phyloP scores from a whole-genome alignment of 257 asterid species.

The Solanum tarijense region DNA sequence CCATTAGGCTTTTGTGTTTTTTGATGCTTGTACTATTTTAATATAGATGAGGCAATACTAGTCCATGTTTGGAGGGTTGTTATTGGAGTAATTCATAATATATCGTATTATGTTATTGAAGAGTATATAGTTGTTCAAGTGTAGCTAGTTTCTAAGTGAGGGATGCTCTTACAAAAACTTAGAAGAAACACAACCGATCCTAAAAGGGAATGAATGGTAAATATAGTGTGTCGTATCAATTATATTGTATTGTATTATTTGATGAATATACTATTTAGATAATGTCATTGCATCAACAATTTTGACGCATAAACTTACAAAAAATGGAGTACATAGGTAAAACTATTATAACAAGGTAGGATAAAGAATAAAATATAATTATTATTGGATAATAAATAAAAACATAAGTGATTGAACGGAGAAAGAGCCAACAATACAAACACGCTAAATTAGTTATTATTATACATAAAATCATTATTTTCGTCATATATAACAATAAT shows the following conservation, averaged over 20 bases:
- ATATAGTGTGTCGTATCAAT: too few species aligned
- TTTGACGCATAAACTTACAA: neutral
- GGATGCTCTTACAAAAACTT: too few species aligned
- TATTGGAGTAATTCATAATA: neutral
- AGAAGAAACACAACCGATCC: too few species aligned
- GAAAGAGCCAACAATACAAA: too few species aligned
- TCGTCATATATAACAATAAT: neutral
- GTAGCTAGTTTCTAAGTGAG: neutral
- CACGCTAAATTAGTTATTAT: neutral
- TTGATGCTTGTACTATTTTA: neutral
- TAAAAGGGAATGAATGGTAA: neutral
- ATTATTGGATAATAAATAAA: too few species aligned
- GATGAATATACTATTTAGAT: neutral
- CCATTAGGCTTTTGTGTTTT: neutral
- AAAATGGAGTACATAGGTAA: neutral
- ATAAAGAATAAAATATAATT: too few species aligned
- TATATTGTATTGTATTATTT: neutral
- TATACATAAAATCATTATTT: too few species aligned
- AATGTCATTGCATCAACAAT: too few species aligned
- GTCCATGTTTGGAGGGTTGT: neutral
- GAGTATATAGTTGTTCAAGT: neutral
- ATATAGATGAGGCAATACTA: neutral
- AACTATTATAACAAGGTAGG: too few species aligned
- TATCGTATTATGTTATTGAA: neutral
- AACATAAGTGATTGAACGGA: too few species aligned